Evolutionary conservation across 2,329 filamentous ascomycete genomes (phyloP).

Genomic region (Fusarium sp.): DNA sequence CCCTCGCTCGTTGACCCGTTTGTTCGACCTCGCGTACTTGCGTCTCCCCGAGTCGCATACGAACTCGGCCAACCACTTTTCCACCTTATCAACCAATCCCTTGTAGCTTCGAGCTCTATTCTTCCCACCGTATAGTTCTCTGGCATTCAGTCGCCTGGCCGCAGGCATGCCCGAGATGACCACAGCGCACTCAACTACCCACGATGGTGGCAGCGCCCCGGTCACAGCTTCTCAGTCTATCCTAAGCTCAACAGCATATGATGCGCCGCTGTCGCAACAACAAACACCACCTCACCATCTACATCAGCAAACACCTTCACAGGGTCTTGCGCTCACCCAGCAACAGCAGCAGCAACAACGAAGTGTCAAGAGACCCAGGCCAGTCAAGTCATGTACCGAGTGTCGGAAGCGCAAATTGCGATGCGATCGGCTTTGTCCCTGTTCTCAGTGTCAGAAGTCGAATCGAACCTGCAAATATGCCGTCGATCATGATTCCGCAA

Average conservation of each 20-base stretch:
- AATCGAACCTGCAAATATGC: constrained; percentile 66
- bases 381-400: constrained; percentile 68
- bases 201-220: constrained; percentile 39
- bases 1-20: constrained; percentile 23
- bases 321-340: constrained; percentile 37
- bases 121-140: constrained; percentile 8
- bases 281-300: constrained; percentile 47
- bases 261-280: constrained; percentile 44
- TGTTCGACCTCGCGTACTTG: constrained; percentile 13
- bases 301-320: constrained; percentile 47
- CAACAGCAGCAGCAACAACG: constrained; percentile 53
- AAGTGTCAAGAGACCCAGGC: constrained; percentile 66
- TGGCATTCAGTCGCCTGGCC: constrained; percentile 12
- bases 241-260: constrained; percentile 42
- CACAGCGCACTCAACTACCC: constrained; percentile 41
- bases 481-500: constrained; percentile 61
- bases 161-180: constrained; percentile 39
- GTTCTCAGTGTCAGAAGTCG: constrained; percentile 70
- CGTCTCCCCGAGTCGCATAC: constrained; percentile 11
- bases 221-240: constrained; percentile 27
- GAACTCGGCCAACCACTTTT: constrained; percentile 9
- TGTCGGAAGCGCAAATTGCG: constrained; percentile 69
- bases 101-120: constrained; percentile 6
- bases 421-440: constrained; percentile 68
- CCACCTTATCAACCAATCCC: constrained; percentile 6